Evolutionary conservation across 2,329 filamentous ascomycete species (phyloP).

Genomic region (Zalaria sp.): DNA sequence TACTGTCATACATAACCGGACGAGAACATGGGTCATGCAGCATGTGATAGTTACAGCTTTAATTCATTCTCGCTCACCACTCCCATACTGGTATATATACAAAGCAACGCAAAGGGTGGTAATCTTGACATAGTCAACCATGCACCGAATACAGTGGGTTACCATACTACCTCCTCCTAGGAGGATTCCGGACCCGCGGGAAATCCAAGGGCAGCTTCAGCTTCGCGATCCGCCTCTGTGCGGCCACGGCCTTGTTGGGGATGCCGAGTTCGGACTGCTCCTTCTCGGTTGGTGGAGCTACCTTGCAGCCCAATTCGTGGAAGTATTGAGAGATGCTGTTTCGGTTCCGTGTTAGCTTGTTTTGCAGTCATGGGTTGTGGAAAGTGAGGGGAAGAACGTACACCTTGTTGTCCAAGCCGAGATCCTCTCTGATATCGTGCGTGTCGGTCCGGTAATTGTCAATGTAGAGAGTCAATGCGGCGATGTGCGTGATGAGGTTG

Average conservation of each 20-base stretch:
- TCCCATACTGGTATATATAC: no score
- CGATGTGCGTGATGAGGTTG: slow-evolving; percentile 59
- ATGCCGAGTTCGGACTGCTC: slow-evolving; percentile 39
- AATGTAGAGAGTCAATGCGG: slow-evolving; percentile 54
- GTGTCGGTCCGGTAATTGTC: slow-evolving; percentile 63
- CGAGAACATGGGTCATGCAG: no score
- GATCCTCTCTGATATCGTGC: slow-evolving; percentile 53
- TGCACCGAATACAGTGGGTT: no score
- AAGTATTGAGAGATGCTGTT: slow-evolving; percentile 52
- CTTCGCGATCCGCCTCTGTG: slow-evolving; percentile 50
- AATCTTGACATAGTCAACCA: no score
- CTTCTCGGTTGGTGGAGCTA: slow-evolving; percentile 32
- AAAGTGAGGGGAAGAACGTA: slow-evolving; percentile 16
- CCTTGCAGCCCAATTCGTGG: slow-evolving; percentile 57
- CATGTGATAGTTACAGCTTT: no score
- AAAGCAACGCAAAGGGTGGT: no score
- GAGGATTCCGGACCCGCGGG: slow-evolving; percentile 45
- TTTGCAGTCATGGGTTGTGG: no score
- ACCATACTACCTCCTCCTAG: slow-evolving; percentile 11
- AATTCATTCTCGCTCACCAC: no score
- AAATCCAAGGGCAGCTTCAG: slow-evolving; percentile 70
- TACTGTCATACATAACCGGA: no score
- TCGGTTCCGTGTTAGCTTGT: no score
- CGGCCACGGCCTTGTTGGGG: slow-evolving; percentile 43
- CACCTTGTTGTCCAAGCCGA: slow-evolving; percentile 56